Evolutionary conservation across 1,284 basidiomycete species (phyloP), one percentile per base, ranked within the genome.

Genomic region (Coniferiporia weirii): DNA sequence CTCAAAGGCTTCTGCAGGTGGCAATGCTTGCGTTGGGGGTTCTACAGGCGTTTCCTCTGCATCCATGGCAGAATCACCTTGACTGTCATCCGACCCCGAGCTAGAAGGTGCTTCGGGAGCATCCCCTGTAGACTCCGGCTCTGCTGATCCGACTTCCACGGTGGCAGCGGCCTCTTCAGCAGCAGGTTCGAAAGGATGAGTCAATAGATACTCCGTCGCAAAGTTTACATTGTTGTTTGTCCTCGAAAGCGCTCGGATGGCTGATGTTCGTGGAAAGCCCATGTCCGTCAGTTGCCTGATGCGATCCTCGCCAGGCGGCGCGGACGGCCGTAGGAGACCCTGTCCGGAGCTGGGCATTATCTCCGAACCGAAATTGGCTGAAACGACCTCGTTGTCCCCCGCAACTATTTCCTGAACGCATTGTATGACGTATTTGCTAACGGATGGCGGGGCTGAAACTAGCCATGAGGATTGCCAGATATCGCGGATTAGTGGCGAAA

Each of bases 401-500:
- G 85, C 85, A 60, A 92, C 81, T 50, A 98, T 81, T 69, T 92
- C 88, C 56, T 98, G 78, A 47, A 96, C 80, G 12, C 86, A 83
- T 56, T 89, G 84, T 6, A 94, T 85, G 51, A 93, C 81, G 50
- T 83, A 79, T 73, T 87, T 81, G 75, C 87, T 85, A 59, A 94
- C 77, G 49, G 82, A 80, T 12, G 89, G 75, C 1, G 93, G 92
- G 0, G 88, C 82, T 0, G 83, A 78, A 5, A 83, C 74, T 0
- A 99, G 77, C 95, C 96, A 99, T 0, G 81, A 69, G 4, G 93
- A 84, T 61, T 87, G 80, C 95, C 95, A 99, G 12, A 95, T 77
- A 7, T 79, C 78, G 27, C 76, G 76, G 4, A 93, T 69, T 9
- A 90, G 69, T 0, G 94, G 89, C 22, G 95, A 73, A 32, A 87